Conservation (phyloP, 371 early-diverging fungal genomes). For the Mycotypha africana region DNA sequence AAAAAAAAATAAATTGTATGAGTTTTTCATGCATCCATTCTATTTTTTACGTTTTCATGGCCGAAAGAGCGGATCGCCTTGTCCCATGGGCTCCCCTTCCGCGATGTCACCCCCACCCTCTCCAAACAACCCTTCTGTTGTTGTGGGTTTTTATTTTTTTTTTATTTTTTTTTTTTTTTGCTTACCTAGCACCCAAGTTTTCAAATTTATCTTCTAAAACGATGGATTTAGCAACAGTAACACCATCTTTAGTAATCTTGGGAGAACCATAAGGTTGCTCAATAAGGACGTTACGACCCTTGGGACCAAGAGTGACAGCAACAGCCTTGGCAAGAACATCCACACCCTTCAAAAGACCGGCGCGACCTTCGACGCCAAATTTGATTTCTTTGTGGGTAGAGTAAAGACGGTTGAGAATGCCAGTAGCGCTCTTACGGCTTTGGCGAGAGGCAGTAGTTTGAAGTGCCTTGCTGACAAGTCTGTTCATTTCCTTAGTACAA, state of each 20-base stretch:
- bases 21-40: neutral
- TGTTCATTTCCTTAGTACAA: slow-evolving; percentile 34
- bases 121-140: no score
- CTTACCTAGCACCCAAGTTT: slow-evolving; percentile 85
- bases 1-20: no score
- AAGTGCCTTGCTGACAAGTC: slow-evolving; percentile 36
- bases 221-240: slow-evolving; percentile 97
- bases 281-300: slow-evolving; percentile 97
- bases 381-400: slow-evolving; percentile 92
- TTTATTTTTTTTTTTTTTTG: no score
- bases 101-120: no score
- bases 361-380: slow-evolving; percentile 95
- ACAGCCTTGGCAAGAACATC: slow-evolving; percentile 95
- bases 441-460: slow-evolving; percentile 16
- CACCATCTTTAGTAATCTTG: slow-evolving; percentile 99
- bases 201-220: slow-evolving; percentile 94
- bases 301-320: slow-evolving; percentile 97
- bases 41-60: neutral
- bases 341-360: slow-evolving; percentile 87
- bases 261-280: slow-evolving; percentile 96
- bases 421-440: no score
- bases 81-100: no score
- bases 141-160: no score
- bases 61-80: slow-evolving; percentile 35
- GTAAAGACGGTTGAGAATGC: slow-evolving; percentile 62